Evolutionary conservation across 2,329 filamentous ascomycete genomes (phyloP).

Genomic region (Colletotrichum sp.): DNA sequence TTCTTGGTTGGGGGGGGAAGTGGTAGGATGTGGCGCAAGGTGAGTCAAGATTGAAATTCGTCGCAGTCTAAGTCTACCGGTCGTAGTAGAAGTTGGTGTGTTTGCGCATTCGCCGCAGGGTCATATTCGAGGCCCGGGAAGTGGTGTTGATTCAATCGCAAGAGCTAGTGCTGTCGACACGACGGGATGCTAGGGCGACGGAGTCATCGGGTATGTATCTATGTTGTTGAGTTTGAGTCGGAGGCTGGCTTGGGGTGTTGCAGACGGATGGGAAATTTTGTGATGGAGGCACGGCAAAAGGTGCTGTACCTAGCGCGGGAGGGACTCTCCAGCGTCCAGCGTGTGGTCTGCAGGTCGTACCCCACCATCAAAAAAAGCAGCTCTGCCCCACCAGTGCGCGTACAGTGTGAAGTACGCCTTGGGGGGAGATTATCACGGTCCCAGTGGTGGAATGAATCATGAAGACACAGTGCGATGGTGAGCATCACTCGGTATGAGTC

Average conservation of each 20-base stretch:
- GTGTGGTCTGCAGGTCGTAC: slow-evolving; percentile 15
- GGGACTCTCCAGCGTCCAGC: background rate
- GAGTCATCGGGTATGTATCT: background rate
- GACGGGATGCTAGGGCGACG: background rate
- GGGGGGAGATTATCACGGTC: background rate
- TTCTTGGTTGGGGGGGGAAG: background rate
- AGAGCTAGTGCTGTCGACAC: background rate
- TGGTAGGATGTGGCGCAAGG: background rate
- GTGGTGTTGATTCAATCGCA: background rate
- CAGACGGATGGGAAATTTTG: slow-evolving; percentile 14
- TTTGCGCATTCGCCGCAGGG: slow-evolving; percentile 17
- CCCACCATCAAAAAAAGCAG: slow-evolving; percentile 21
- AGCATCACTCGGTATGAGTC: background rate
- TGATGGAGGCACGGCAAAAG: slow-evolving; percentile 1
- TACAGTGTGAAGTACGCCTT: background rate
- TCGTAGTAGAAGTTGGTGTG: background rate
- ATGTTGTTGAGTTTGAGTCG: background rate
- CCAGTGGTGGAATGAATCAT: background rate
- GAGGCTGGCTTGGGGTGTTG: background rate
- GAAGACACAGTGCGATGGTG: background rate
- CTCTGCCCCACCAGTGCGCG: background rate
- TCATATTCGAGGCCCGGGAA: slow-evolving; percentile 10
- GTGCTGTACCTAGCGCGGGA: background rate
- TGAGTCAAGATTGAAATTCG: slow-evolving; percentile 2
- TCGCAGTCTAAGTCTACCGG: slow-evolving; percentile 13